These are phyloP conservation scores for Colletotrichum sublineola DNA, from an alignment of 2,329 filamentous ascomycete species.

Conservation along the genomic window DNA sequence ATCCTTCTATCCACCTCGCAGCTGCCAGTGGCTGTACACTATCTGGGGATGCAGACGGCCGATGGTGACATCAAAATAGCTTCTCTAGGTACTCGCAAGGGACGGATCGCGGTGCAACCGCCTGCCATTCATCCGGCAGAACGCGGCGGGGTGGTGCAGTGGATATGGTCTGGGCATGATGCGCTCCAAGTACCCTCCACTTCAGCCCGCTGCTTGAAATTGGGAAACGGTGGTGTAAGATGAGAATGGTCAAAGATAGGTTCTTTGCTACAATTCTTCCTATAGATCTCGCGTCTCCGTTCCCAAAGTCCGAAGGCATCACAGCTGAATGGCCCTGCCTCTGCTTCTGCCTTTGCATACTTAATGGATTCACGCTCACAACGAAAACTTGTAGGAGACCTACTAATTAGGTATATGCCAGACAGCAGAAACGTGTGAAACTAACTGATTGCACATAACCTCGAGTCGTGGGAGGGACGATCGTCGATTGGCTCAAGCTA, in stretches of 20 bases:
- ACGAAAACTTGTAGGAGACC: background rate
- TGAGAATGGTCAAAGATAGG: background rate
- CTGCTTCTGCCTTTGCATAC: background rate
- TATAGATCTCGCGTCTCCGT: background rate
- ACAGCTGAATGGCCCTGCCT: background rate
- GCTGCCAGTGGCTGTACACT: background rate
- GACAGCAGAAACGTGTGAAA: conserved; percentile 3
- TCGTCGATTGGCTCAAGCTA: background rate
- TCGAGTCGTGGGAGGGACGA: background rate
- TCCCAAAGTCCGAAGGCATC: background rate
- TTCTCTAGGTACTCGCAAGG: background rate
- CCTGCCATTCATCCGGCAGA: background rate
- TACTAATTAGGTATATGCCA: background rate
- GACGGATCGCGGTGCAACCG: background rate
- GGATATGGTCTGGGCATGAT: background rate
- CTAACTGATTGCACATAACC: background rate
- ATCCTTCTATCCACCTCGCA: background rate
- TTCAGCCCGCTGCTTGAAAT: background rate
- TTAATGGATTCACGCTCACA: background rate
- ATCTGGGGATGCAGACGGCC: background rate
- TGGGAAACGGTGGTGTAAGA: too few species aligned
- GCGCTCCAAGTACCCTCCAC: background rate
- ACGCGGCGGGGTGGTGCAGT: background rate
- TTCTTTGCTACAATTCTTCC: background rate
- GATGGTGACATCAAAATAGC: background rate